These are phyloP conservation scores for Hypomyces perniciosus DNA, from an alignment of 2,329 filamentous ascomycete species.

Conservation along the genomic window DNA sequence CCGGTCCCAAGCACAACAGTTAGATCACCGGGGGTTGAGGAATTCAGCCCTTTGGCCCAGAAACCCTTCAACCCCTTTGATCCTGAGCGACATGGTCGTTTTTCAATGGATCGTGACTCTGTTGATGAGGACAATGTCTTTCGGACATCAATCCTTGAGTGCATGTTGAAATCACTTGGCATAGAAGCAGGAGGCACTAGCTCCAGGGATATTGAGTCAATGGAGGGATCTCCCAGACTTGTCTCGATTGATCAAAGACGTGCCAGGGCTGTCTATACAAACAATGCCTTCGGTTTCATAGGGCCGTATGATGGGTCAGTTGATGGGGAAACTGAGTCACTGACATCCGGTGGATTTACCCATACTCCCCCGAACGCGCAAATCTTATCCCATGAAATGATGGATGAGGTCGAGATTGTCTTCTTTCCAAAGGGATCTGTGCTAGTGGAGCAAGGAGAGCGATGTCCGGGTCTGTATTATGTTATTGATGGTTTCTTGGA, in stretches of 20 bases:
- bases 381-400: conserved; percentile 68
- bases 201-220: conserved; percentile 64
- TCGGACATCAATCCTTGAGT: conserved; percentile 83
- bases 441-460: conserved; percentile 90
- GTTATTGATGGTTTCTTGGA: conserved; percentile 96
- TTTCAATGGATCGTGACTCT: conserved; percentile 65
- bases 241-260: conserved; percentile 77
- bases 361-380: conserved; percentile 59
- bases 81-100: conserved; percentile 43
- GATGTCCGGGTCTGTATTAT: conserved; percentile 95
- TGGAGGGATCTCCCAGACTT: conserved; percentile 77
- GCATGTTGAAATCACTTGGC: conserved; percentile 91
- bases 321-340: conserved; percentile 82
- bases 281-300: conserved; percentile 83
- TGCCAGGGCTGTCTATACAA: conserved; percentile 66
- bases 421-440: conserved; percentile 94
- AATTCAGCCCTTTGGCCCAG: conserved; percentile 42
- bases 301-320: conserved; percentile 68
- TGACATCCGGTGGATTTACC: conserved; percentile 64
- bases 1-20: conserved; percentile 16
- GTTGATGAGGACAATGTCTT: conserved; percentile 86
- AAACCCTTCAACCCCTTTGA: conserved; percentile 52
- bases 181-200: conserved; percentile 63
- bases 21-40: conserved; percentile 21
- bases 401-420: conserved; percentile 91